Base-by-base conservation (phyloP, 352 stramenopile genomes). In the Pythium sukuiense region DNA sequence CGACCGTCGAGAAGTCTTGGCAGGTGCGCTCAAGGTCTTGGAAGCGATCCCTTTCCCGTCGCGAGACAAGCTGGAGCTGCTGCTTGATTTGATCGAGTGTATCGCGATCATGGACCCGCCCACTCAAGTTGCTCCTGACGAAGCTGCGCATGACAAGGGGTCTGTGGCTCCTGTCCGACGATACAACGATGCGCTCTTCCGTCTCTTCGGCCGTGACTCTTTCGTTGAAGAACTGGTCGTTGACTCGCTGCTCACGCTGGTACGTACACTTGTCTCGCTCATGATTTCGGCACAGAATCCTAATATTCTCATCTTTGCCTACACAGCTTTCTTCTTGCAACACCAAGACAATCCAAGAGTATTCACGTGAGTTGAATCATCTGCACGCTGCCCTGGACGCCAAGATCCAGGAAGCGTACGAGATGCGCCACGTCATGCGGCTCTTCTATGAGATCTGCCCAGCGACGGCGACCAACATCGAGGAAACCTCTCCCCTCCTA, bases 381-480 rank as follows among this genome's bases (percentile, higher is more conserved):
- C 76, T 95, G 20, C 82, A 93, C 33, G 62, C 76, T 50, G 75
- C 80, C n/a, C 72, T 93, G 3, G 77, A 83, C 45, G 74, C 76
- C 37, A 92, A 92, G 57, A 87, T 95, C 12, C 71, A 75, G 16
- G 73, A 87, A 37, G 87, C 82, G 2, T 89, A 93, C 59, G 76
- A 90, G 61, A 90, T 95, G 81, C 76, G 76, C 41, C 82, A 93
- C 56, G 75, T 92, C 41, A 72, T 92, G 33, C 66, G 78, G 16
- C 77, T 92, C 11, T 94, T 96, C 37, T 76, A 87, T 33, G 59
- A 81, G n/a, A 90, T 90, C 29, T 91, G 85, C 37, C 81, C 77
- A 16, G 76, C 79, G 1, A 90, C 82, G n/a, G 82, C 79, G 4
- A 83, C 67, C 29, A 86, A 82, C 26, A 91, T 93, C 37, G 82